Percentiles rank a stretch among this genome's conserved stretches.
Evolutionary conservation across 805 yeast genomes (phyloP).

Genomic region (Jamesozyma lodderae): DNA sequence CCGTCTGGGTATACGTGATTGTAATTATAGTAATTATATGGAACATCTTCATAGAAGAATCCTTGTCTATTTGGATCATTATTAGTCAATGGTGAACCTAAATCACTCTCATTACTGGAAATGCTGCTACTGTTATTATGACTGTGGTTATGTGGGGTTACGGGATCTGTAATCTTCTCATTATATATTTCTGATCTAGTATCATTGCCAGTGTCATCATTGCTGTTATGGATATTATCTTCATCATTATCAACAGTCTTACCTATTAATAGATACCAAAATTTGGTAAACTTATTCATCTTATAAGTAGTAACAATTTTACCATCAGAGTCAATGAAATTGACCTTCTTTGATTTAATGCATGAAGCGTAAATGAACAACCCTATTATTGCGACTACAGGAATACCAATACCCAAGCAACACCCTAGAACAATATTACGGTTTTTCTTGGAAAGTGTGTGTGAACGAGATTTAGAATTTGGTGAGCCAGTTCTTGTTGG

Average conservation of each 20-base stretch:
- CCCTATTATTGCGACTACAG: constrained; percentile 32
- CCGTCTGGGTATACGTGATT: neutral
- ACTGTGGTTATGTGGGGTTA: neutral
- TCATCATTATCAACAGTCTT: constrained; percentile 8
- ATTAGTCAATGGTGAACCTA: constrained; percentile 1
- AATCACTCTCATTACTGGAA: neutral
- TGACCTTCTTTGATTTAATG: constrained; percentile 24
- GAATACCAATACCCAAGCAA: constrained; percentile 64
- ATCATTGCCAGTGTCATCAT: neutral
- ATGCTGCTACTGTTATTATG: constrained; percentile 1
- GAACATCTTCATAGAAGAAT: constrained; percentile 1
- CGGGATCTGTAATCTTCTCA: constrained; percentile 1
- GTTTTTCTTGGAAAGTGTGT: constrained; percentile 41
- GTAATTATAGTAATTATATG: constrained; percentile 2
- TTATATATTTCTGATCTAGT: neutral
- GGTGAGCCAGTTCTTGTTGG: constrained; percentile 23
- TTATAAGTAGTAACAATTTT: constrained; percentile 30
- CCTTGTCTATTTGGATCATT: neutral
- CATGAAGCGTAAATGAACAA: constrained; percentile 25
- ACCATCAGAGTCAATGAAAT: constrained; percentile 32
- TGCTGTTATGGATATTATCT: neutral
- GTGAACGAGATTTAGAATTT: constrained; percentile 4
- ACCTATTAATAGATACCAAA: constrained; percentile 27
- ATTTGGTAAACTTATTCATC: constrained; percentile 23
- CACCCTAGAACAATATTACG: constrained; percentile 56